Conservation (phyloP, 2,329 filamentous ascomycete species). For the Sporothrix schenckii region DNA sequence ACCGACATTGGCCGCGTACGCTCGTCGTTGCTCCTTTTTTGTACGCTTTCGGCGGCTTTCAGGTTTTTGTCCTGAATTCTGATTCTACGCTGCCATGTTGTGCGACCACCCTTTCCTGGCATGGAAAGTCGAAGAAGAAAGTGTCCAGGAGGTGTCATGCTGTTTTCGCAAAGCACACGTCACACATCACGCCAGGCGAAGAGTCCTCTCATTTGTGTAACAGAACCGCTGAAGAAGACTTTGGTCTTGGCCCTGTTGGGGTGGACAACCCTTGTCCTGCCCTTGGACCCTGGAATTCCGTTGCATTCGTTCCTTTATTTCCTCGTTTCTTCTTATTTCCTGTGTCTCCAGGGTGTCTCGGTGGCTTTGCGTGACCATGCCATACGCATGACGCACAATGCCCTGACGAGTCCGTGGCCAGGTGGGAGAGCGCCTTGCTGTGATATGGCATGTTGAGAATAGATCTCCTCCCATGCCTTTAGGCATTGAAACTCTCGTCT, state of each 20-base stretch:
- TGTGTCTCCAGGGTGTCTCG: neutral
- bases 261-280: neutral
- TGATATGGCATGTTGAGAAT: neutral
- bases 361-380: constrained; percentile 11
- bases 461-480: neutral
- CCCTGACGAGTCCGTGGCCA: constrained; percentile 11
- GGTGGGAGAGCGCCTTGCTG: neutral
- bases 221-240: neutral
- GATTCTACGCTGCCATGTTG: neutral
- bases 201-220: neutral
- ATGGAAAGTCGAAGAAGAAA: neutral
- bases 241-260: too few species aligned
- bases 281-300: neutral
- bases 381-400: neutral
- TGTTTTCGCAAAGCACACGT: constrained; percentile 7
- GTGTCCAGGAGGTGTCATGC: neutral
- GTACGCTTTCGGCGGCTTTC: neutral
- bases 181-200: constrained; percentile 1
- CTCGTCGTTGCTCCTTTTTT: neutral
- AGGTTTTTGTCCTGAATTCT: neutral
- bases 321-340: neutral
- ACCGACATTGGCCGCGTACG: neutral
- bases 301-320: neutral
- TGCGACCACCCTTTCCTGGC: neutral
- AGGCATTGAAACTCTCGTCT: neutral